Percentiles rank a stretch among this genome's conserved stretches.
phyloP scores from a whole-genome alignment of 2,329 filamentous ascomycete species.

The Phoma sp. region DNA sequence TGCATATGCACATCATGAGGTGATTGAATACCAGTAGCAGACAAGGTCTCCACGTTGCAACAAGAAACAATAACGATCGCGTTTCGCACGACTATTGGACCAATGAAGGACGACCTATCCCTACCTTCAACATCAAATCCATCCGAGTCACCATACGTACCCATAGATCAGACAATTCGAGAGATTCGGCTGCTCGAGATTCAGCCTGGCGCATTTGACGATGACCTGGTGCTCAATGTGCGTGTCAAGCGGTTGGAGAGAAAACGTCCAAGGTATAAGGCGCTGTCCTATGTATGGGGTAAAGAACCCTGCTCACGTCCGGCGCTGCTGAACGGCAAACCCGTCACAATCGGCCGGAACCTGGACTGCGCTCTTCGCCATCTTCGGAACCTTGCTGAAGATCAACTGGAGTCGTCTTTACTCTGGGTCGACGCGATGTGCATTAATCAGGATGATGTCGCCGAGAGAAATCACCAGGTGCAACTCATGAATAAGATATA shows the following conservation, averaged over 20 bases:
- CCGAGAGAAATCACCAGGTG: slow-evolving; percentile 11
- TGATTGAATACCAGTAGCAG: too few species aligned
- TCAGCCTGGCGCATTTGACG: neutral
- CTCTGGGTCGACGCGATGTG: slow-evolving; percentile 9
- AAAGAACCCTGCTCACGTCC: neutral
- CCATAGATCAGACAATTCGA: neutral
- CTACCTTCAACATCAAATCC: too few species aligned
- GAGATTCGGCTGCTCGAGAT: slow-evolving; percentile 2
- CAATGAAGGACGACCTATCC: neutral
- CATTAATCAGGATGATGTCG: slow-evolving; percentile 9
- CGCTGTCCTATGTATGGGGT: slow-evolving; percentile 14
- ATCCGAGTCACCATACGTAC: neutral
- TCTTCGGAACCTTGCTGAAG: neutral
- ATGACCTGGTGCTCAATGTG: neutral
- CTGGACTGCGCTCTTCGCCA: slow-evolving; percentile 8
- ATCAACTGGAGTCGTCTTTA: neutral
- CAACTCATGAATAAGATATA: slow-evolving; percentile 11
- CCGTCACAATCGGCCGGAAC: neutral
- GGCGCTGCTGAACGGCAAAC: neutral
- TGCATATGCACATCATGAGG: too few species aligned
- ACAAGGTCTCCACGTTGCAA: too few species aligned
- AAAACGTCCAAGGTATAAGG: slow-evolving; percentile 1
- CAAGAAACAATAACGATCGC: neutral
- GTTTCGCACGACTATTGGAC: neutral
- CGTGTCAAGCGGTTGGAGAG: neutral